Evolutionary conservation across 805 yeast species (phyloP).

Genomic region (Barnettozyma sp.): DNA sequence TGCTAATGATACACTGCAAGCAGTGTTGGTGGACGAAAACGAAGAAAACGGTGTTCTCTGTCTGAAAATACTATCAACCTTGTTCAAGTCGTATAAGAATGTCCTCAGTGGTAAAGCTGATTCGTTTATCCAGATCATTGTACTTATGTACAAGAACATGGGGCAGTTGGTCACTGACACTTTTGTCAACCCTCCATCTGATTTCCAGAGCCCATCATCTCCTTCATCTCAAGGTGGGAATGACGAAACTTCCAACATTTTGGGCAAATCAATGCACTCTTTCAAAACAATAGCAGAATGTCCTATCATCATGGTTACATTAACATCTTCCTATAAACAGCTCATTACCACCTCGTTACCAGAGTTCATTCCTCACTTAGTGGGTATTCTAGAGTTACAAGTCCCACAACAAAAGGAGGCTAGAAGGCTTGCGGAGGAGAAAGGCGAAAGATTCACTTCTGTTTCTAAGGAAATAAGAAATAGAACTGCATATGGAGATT

Average conservation of each 20-base stretch:
- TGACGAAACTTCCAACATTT: conserved; percentile 38
- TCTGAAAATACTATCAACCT: conserved; percentile 76
- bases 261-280: conserved; percentile 66
- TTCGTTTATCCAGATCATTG: conserved; percentile 70
- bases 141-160: conserved; percentile 71
- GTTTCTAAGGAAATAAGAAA: conserved; percentile 72
- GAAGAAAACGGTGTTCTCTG: conserved; percentile 94
- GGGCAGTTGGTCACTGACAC: conserved; percentile 66
- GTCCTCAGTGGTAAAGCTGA: conserved; percentile 63
- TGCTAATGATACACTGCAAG: conserved; percentile 53
- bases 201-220: conserved; percentile 33
- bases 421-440: conserved; percentile 46
- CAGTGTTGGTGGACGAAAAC: conserved; percentile 65
- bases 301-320: conserved; percentile 92
- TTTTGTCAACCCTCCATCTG: conserved; percentile 37
- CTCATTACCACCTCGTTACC: conserved; percentile 67
- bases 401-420: conserved; percentile 76
- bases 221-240: conserved; percentile 33
- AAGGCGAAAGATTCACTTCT: conserved; percentile 55
- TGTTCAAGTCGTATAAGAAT: conserved; percentile 79
- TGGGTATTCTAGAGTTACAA: conserved; percentile 65
- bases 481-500: conserved; percentile 77
- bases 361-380: conserved; percentile 71
- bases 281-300: conserved; percentile 93
- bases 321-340: conserved; percentile 81